Conservation (phyloP, 1,284 basidiomycete species). For the Neonothopanus nambi region DNA sequence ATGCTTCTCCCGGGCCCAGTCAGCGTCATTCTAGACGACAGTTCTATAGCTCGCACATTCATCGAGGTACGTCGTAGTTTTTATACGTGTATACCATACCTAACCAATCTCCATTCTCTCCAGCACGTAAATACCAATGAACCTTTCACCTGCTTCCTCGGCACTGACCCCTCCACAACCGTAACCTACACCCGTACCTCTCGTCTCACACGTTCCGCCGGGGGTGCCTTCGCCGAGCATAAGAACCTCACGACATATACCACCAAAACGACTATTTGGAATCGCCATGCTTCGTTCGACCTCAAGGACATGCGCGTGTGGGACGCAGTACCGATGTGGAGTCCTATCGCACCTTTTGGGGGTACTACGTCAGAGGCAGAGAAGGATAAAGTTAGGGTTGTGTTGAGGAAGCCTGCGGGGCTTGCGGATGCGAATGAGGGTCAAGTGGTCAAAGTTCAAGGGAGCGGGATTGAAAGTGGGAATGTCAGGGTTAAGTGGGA, state of each 20-base stretch:
- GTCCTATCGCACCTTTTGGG: no score
- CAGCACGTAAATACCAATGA: slow-evolving; percentile 50
- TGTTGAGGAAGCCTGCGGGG: slow-evolving; percentile 46
- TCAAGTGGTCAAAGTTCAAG: slow-evolving; percentile 33
- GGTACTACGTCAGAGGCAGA: neutral
- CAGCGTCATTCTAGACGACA: slow-evolving; percentile 50
- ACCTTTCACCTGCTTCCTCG: slow-evolving; percentile 55
- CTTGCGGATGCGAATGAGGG: slow-evolving; percentile 47
- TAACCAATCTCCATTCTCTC: neutral
- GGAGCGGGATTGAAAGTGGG: slow-evolving; percentile 17
- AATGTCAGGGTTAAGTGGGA: slow-evolving; percentile 38
- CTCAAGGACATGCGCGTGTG: slow-evolving; percentile 46
- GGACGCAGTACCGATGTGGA: slow-evolving; percentile 46
- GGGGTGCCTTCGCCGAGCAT: slow-evolving; percentile 44
- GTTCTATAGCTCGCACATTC: slow-evolving; percentile 47
- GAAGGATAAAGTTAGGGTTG: slow-evolving; percentile 37
- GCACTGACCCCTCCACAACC: slow-evolving; percentile 47
- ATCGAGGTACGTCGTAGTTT: slow-evolving; percentile 37
- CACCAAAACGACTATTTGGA: slow-evolving; percentile 45
- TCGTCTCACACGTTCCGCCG: slow-evolving; percentile 32
- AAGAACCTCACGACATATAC: slow-evolving; percentile 44
- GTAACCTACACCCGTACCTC: slow-evolving; percentile 47
- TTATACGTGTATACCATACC: no score
- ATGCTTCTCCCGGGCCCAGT: slow-evolving; percentile 51
- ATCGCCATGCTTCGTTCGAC: slow-evolving; percentile 47